Evolutionary conservation across 148 eudicot species (phyloP), one percentile per base, ranked within the genome.

Genomic region (Arctostaphylos glauca): DNA sequence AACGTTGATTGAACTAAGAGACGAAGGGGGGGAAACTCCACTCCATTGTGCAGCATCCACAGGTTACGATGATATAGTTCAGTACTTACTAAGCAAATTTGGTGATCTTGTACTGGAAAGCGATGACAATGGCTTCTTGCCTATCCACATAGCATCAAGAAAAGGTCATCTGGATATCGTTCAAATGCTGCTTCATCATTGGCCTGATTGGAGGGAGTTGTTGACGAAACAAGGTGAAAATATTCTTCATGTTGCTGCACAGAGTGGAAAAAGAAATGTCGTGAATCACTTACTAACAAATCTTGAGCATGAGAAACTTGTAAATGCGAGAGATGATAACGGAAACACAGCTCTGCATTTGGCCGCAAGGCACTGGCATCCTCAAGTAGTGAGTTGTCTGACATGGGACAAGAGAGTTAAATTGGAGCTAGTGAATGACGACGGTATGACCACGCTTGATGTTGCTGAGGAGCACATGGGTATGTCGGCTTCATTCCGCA

Each of bases 261-360:
- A 9, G n/a, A 59, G n/a, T 59, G 66, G 66, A 0, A 59, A 59
- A 59, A 19, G 25, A n/a, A 19, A n/a, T 18, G 66, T 59, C 2
- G 9, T 59, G 0, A 25, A 59, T 6, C n/a, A 59, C 6, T 18
- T 59, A 18, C 66, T 59, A 2, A 6, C 1, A 9, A 59, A 21
- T 59, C 23, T 2, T 59, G 23, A 6, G 10, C 25, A 19, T 19
- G 23, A n/a, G 66, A 19, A 59, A 59, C 66, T 59, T 19, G 23
- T 59, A 59, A 59, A 59, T 6, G 66, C 19, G 66, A n/a, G 23
- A 19, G 66, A 59, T 59, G 49, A 21, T 25, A 13, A 21, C 13
- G 87, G 87, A 0, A 86, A 84, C 80, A 82, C 87, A 3, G 82
- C 88, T 2, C 56, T 86, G 71, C 88, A 84, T 81, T 21, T 82